A percentile compares a stretch with the other conserved stretches of the same genome.
Evolutionary conservation across 1,284 basidiomycete genomes (phyloP).

Genomic region (Ganoderma meredithae): DNA sequence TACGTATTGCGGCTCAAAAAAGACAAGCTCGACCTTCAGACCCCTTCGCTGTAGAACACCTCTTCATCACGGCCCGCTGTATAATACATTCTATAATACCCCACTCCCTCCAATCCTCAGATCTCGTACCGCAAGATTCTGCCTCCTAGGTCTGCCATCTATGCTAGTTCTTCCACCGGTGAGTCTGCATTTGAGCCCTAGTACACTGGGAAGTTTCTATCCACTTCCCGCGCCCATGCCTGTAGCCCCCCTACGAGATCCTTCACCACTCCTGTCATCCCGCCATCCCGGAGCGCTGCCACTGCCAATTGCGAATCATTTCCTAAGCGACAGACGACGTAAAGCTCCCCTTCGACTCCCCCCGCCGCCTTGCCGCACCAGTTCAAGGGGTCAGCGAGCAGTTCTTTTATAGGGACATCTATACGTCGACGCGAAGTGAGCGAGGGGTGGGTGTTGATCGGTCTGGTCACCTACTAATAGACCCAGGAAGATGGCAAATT

Average conservation of each 20-base stretch:
- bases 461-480: conserved; percentile 66
- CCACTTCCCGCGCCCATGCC: conserved; percentile 79
- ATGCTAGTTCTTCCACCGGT: neutral
- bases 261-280: conserved; percentile 50
- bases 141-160: neutral
- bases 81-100: conserved; percentile 27
- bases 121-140: neutral
- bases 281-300: conserved; percentile 63
- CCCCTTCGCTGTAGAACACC: conserved; percentile 15
- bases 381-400: conserved; percentile 63
- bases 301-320: conserved; percentile 95
- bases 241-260: conserved; percentile 84
- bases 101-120: neutral
- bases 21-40: conserved; percentile 50
- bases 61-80: neutral
- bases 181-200: conserved; percentile 44
- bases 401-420: conserved; percentile 75
- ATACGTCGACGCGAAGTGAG: neutral
- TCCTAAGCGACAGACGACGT: conserved; percentile 86
- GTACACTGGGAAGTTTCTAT: conserved; percentile 82
- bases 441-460: neutral
- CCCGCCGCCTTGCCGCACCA: neutral
- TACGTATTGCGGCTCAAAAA: conserved; percentile 66
- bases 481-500: conserved; percentile 83
- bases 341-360: conserved; percentile 38